Base-by-base conservation (phyloP, 2,329 filamentous ascomycete species). In the Neonectria faginata region DNA sequence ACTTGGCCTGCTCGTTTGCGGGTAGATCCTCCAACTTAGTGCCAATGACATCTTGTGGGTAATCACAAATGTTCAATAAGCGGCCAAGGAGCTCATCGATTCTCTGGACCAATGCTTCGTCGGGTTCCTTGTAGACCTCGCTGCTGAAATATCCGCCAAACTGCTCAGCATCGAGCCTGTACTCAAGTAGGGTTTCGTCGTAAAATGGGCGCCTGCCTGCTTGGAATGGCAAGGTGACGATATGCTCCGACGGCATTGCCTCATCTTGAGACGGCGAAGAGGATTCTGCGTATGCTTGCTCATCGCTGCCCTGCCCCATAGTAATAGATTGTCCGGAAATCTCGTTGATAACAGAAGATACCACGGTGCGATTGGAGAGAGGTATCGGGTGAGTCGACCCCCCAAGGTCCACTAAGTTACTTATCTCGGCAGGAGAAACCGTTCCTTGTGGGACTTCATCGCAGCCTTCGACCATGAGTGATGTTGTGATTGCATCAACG, bases 171-270 rank as follows among this genome's bases (percentile, higher is more conserved):
- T 81, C 77, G 7, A 73, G 67, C 62, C 80, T 81, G 66, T 81
- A 79, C 14, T 82, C 77, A 11, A 79, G 72, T 18, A 90, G 77
- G 1, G 81, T 80, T 31, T 84, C 81, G 41, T 84, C 78, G 66
- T 90, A 90, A 16, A 83, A 78, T 3, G 83, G 80, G 16, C 87
- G 82, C 9, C 81, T 79, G 56, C 82, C 85, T 14, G 85, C 79
- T 16, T 85, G 83, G 66, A 90, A 84, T 0, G 88, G 86, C 0
- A 91, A 77, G 1, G 88, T 89, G 33, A 90, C 77, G 4, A 84
- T 68, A 66, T 85, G 85, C 50, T 87, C 84, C 59, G 59, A 56
- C 4, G 50, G 56, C 50, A 12, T 39, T 31, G 36, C 61, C 50
- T 60, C 60, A 50, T 55, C 57, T 57, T 57, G 50, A 39, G 60